Conservation (phyloP, 176 grass and related monocot genomes). For the Dactylis glomerata region DNA sequence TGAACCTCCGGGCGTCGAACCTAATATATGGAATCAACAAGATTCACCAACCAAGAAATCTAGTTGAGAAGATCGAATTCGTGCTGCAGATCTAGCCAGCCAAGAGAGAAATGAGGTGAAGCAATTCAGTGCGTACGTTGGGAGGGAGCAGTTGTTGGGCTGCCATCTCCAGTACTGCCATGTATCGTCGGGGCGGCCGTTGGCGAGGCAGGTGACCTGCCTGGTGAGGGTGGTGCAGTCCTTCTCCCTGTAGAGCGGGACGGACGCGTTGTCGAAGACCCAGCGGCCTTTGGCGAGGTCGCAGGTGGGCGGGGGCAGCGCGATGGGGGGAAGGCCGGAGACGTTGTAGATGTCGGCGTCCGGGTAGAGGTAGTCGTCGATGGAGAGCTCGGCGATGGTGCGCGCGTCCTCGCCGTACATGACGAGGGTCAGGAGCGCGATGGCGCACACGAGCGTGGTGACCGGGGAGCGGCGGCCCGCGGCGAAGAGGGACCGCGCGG, state of each 20-base stretch:
- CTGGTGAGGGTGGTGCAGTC: constrained; percentile 59
- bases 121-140: constrained; percentile 42
- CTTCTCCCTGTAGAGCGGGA: constrained; percentile 68
- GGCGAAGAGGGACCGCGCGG: constrained; percentile 18
- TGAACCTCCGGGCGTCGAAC: constrained; percentile 72
- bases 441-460: constrained; percentile 43
- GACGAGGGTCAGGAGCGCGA: constrained; percentile 54
- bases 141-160: constrained; percentile 60
- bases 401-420: constrained; percentile 71
- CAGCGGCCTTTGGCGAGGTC: constrained; percentile 57
- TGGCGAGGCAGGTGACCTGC: constrained; percentile 77
- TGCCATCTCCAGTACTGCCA: constrained; percentile 90
- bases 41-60: no score
- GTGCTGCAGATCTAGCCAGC: constrained; percentile 2
- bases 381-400: constrained; percentile 68
- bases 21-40: no score
- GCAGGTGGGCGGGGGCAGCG: constrained; percentile 56
- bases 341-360: constrained; percentile 36
- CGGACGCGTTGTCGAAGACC: constrained; percentile 59
- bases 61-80: neutral
- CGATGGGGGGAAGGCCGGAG: constrained; percentile 2
- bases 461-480: constrained; percentile 36
- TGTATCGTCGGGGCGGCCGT: constrained; percentile 53
- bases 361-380: constrained; percentile 57
- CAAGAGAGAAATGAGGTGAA: neutral